These are phyloP conservation scores for Penicillium arizonense DNA, from an alignment of 495 filamentous ascomycete species.

Conservation along the genomic window DNA sequence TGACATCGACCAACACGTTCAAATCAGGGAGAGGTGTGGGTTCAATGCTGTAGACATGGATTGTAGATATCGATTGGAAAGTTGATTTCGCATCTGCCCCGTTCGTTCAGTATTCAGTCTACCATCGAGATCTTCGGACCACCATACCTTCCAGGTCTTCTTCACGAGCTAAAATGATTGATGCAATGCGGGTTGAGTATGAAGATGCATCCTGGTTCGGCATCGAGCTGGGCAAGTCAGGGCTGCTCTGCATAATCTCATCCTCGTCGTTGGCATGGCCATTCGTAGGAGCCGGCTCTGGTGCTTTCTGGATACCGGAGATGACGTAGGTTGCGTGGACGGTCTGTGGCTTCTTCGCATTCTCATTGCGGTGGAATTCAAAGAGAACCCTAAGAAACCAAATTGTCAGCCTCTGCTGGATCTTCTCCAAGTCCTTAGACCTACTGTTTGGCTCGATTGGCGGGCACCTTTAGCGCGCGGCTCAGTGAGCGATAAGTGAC, in stretches of 20 bases:
- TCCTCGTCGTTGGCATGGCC: constrained; percentile 56
- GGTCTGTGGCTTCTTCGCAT: constrained; percentile 66
- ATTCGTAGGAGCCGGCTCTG: constrained; percentile 34
- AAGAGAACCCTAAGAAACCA: constrained; percentile 71
- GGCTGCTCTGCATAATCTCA: constrained; percentile 71
- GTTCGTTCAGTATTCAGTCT: not conserved
- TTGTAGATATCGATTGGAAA: constrained; percentile 68
- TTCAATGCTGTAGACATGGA: constrained; percentile 87
- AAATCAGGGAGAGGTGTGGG: constrained; percentile 71
- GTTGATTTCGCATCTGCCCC: constrained; percentile 61
- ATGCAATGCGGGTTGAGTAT: constrained; percentile 40
- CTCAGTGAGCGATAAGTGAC: constrained; percentile 83
- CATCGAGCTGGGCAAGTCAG: constrained; percentile 59
- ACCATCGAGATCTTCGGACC: not conserved
- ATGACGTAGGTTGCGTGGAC: constrained; percentile 89
- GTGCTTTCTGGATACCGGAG: constrained; percentile 54
- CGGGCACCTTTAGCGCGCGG: constrained; percentile 75
- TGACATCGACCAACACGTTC: constrained; percentile 68
- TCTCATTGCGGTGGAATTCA: constrained; percentile 81
- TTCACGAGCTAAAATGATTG: constrained; percentile 73
- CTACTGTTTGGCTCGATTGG: constrained; percentile 80
- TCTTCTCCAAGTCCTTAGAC: constrained; percentile 12
- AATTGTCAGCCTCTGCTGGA: not conserved
- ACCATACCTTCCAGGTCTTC: constrained; percentile 70
- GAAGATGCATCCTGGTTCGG: constrained; percentile 45